Base-by-base conservation (phyloP, 805 yeast genomes). In the Yamadazyma scolyti region DNA sequence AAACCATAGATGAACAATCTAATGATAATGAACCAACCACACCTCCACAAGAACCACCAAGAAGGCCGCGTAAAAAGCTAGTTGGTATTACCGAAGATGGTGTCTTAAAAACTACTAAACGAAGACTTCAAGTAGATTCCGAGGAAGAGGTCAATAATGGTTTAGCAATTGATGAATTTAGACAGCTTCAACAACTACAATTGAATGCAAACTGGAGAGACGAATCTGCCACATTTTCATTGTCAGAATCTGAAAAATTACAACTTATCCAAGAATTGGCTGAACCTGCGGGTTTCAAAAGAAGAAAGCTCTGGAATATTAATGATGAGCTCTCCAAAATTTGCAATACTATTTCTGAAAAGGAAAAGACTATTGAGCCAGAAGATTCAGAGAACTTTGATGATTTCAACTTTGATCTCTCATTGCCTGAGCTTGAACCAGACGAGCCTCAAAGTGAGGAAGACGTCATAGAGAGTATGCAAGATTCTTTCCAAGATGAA, bases 91-190 rank as follows among this genome's bases (percentile, higher is more conserved):
- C 57, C 4, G 68, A 60, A 18, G 54, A 48, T 17, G 79, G 77
- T 20, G 68, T 46, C 12, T 34, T 75, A 3, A 64, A 71, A 41
- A 73, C 79, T 2, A 52, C 58, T 19, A 67, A 68, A 34, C 62
- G 71, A 36, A 68, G 62, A 40, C 44, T 77, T 16, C 52, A 61
- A 20, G 46, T 68, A n/a, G 83, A 78, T 47, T 42, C 57, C 0
- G 47, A 39, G 4, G 66, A 56, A 12, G 76, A 71, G 26, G 51
- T 75, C 23, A 57, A 69, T n/a, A 51, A 67, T 5, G 73, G 67
- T 1, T 44, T 63, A n/a, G 53, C 65, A 16, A 50, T 56, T 14
- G 58, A 54, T 19, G 64, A 54, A 14, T 47, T 64, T 23, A 46
- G 45, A 27, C 68, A 62, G 37, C 40, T 46, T 13, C 32, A 37